Conservation (phyloP, 441 rosid species). For the Kokia cookei region DNA sequence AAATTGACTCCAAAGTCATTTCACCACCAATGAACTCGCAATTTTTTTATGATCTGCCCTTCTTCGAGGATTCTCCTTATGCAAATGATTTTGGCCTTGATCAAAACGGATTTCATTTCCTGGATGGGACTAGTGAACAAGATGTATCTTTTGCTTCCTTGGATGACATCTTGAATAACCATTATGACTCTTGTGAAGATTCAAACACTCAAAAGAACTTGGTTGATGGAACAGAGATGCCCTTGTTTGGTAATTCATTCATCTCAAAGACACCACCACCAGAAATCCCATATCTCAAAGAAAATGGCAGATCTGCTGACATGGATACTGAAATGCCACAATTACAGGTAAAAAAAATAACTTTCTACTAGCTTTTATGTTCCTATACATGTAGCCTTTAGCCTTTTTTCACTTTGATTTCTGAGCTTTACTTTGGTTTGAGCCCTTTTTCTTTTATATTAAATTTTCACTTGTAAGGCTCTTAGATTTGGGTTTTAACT, state of each 20-base stretch:
- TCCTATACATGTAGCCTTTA: background rate
- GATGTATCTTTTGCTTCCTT: conserved; percentile 47
- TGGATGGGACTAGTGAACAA: conserved; percentile 45
- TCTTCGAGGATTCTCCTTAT: conserved; percentile 44
- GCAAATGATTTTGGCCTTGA: conserved; percentile 58
- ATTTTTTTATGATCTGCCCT: conserved; percentile 25
- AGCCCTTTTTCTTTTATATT: background rate
- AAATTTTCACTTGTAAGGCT: background rate
- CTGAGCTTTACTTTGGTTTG: background rate
- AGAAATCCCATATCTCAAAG: conserved; percentile 20
- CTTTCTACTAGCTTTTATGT: background rate
- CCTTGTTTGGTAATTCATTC: conserved; percentile 16
- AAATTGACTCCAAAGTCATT: conserved; percentile 33
- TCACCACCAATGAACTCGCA: conserved; percentile 37
- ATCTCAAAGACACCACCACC: conserved; percentile 6
- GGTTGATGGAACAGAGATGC: conserved; percentile 21
- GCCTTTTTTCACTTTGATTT: background rate
- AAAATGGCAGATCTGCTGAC: conserved; percentile 10
- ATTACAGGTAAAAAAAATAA: conserved; percentile 34
- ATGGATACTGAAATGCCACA: conserved; percentile 25
- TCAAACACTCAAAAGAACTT: conserved; percentile 26
- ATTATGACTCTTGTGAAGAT: conserved; percentile 42
- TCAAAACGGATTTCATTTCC: conserved; percentile 35
- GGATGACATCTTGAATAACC: conserved; percentile 44
- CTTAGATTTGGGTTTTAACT: background rate